Percentiles rank a stretch among this genome's conserved stretches.
Evolutionary conservation across 371 early-diverging fungal genomes (phyloP).

Genomic region (Apophysomyces sp.): DNA sequence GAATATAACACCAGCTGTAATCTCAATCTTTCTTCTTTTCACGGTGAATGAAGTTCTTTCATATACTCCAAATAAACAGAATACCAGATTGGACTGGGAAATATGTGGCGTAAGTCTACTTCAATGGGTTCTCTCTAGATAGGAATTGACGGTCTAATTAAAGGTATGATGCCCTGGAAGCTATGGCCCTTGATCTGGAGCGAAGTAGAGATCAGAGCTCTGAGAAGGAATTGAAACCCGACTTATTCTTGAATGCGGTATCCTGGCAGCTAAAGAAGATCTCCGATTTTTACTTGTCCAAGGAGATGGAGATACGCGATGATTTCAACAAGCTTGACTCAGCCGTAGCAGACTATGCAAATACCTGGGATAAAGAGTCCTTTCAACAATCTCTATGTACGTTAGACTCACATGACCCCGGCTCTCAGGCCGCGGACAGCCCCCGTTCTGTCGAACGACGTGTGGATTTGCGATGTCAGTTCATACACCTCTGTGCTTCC

Average conservation of each 20-base stretch:
- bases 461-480: conserved; percentile 9
- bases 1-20: background rate
- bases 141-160: background rate
- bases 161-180: conserved; percentile 3
- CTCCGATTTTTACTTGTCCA: conserved; percentile 10
- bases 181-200: conserved; percentile 1
- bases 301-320: conserved; percentile 1
- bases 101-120: conserved; percentile 16
- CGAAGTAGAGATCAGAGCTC: background rate
- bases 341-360: background rate
- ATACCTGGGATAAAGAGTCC: background rate
- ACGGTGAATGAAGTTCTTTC: conserved; percentile 9
- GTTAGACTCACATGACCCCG: conserved; percentile 3
- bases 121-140: background rate
- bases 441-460: background rate
- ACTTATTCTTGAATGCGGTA: conserved; percentile 3
- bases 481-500: conserved; percentile 6
- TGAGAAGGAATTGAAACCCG: background rate
- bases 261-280: conserved; percentile 20
- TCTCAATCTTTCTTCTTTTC: conserved; percentile 1
- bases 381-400: background rate
- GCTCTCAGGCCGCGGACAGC: background rate
- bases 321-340: conserved; percentile 8
- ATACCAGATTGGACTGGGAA: conserved; percentile 15
- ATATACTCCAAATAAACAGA: conserved; percentile 7